Percentiles rank a stretch among this genome's conserved stretches.
Conservation (phyloP, 371 early-diverging fungal species). For the Conidiobolus incongruus region DNA sequence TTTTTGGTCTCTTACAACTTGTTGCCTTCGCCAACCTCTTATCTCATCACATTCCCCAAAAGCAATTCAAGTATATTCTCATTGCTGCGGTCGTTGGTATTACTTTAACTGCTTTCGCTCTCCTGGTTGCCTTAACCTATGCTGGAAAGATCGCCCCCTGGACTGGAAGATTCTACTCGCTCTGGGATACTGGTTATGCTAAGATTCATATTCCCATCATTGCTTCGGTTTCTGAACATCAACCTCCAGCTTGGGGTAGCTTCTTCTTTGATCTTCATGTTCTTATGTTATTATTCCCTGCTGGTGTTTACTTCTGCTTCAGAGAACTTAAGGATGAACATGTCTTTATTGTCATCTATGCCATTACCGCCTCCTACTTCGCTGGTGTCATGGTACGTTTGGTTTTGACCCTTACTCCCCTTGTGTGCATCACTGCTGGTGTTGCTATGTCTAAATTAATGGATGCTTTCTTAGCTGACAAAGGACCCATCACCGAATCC, state of each 20-base stretch:
- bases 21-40: constrained; percentile 70
- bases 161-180: constrained; percentile 96
- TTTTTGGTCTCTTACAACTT: constrained; percentile 83
- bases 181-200: constrained; percentile 97
- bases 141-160: constrained; percentile 87
- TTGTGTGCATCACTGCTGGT: constrained; percentile 87
- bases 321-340: constrained; percentile 77
- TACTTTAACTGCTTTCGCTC: constrained; percentile 19
- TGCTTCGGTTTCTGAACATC: constrained; percentile 98
- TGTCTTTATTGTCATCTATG: constrained; percentile 89
- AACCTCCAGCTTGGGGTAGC: constrained; percentile 97
- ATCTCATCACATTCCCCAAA: constrained; percentile 51
- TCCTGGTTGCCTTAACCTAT: constrained; percentile 26
- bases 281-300: constrained; percentile 86
- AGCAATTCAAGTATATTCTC: constrained; percentile 63
- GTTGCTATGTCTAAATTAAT: constrained; percentile 71
- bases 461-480: constrained; percentile 34
- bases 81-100: constrained; percentile 36
- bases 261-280: constrained; percentile 96
- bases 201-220: constrained; percentile 97
- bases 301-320: constrained; percentile 92
- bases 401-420: constrained; percentile 91
- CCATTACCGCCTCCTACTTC: constrained; percentile 90
- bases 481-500: constrained; percentile 5
- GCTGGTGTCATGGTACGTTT: constrained; percentile 99